Evolutionary conservation across 306 rosid genomes (phyloP).

Genomic region (Sechiopsis laciniata): DNA sequence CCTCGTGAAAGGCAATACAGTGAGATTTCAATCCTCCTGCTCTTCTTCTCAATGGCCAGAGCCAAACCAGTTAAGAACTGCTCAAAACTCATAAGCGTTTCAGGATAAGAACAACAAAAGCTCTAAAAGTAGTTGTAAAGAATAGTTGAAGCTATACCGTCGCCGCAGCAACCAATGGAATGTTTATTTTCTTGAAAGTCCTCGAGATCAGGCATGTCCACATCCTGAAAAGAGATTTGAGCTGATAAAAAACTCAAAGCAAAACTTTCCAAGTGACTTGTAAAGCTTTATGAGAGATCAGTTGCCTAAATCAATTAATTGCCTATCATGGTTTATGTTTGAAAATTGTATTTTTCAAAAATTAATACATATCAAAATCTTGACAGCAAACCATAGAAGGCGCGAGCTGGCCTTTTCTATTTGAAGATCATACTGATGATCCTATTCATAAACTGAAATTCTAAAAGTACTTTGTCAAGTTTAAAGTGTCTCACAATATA

Average conservation of each 20-base stretch:
- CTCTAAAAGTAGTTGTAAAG: background rate
- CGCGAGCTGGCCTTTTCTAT: background rate
- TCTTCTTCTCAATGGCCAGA: conserved; percentile 71
- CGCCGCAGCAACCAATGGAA: conserved; percentile 81
- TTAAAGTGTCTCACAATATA: background rate
- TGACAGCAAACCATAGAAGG: background rate
- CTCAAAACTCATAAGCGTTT: conserved; percentile 13
- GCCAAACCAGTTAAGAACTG: conserved; percentile 84
- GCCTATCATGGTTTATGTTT: background rate
- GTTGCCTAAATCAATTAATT: background rate
- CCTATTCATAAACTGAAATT: background rate
- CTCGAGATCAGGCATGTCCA: conserved; percentile 82
- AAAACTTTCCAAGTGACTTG: conserved; percentile 4
- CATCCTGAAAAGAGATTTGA: conserved; percentile 47
- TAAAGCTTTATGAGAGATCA: background rate
- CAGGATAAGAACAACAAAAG: background rate
- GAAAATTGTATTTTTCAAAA: background rate
- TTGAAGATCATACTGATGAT: background rate
- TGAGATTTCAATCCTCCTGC: conserved; percentile 82
- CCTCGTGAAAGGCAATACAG: conserved; percentile 86
- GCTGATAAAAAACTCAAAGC: background rate
- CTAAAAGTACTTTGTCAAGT: background rate
- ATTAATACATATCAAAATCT: background rate
- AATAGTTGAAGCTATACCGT: conserved; percentile 45
- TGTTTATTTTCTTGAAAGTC: conserved; percentile 58